Percentiles rank a stretch among this genome's conserved stretches.
phyloP scores from a whole-genome alignment of 2,329 filamentous ascomycete species.

The Nemania sp. region DNA sequence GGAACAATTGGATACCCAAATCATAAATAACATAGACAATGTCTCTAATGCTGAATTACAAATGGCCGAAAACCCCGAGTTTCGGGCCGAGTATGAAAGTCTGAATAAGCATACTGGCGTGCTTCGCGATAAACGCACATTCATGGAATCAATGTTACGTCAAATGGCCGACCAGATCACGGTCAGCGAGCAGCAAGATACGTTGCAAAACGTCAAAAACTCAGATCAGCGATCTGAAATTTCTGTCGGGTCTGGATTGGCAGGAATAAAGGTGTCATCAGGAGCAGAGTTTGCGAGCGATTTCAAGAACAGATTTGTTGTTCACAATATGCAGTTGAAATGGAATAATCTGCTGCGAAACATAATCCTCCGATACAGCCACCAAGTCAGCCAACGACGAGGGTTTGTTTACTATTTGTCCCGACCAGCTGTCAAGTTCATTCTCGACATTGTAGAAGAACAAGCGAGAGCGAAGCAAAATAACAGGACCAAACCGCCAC shows the following conservation, averaged over 20 bases:
- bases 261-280: slow-evolving; percentile 67
- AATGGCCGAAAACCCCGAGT: slow-evolving; percentile 55
- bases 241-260: slow-evolving; percentile 57
- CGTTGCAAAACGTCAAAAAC: slow-evolving; percentile 28
- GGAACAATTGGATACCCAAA: slow-evolving; percentile 75
- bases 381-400: slow-evolving; percentile 92
- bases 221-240: slow-evolving; percentile 41
- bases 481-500: slow-evolving; percentile 36
- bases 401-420: slow-evolving; percentile 99
- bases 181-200: slow-evolving; percentile 33
- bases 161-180: slow-evolving; percentile 49
- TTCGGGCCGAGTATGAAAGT: slow-evolving; percentile 63
- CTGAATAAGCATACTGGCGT: slow-evolving; percentile 59
- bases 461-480: slow-evolving; percentile 71
- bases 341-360: slow-evolving; percentile 98
- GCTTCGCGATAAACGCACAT: slow-evolving; percentile 60
- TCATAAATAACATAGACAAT: slow-evolving; percentile 71
- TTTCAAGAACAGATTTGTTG: slow-evolving; percentile 97
- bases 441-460: slow-evolving; percentile 95
- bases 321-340: slow-evolving; percentile 96
- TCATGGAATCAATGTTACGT: slow-evolving; percentile 61
- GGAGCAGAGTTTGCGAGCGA: slow-evolving; percentile 86
- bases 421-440: slow-evolving; percentile 93
- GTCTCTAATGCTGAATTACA: slow-evolving; percentile 77
- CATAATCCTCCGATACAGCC: slow-evolving; percentile 94